A percentile compares a stretch with the other conserved stretches of the same genome.
These are phyloP conservation scores for Ailanthus altissimus DNA, from an alignment of 345 rosid genomes.

Conservation along the genomic window DNA sequence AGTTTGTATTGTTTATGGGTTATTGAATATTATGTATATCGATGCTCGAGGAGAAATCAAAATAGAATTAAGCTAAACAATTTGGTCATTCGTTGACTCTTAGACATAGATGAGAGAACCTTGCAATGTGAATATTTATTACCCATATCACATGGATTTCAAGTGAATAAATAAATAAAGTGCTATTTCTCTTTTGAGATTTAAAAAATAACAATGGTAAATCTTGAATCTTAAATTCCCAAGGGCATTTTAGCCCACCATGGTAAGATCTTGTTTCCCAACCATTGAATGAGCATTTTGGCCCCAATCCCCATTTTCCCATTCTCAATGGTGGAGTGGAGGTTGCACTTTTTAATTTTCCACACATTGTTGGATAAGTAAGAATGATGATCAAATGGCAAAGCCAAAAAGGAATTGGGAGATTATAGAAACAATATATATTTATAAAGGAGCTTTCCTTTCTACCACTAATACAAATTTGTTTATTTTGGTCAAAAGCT, in stretches of 20 bases:
- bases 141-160: not conserved
- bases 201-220: not conserved
- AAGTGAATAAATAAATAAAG: not conserved
- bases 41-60: too few relatives aligned
- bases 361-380: not conserved
- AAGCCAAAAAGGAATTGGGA: not conserved
- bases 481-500: slow-evolving; percentile 8
- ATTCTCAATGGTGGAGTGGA: slow-evolving; percentile 13
- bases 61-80: not conserved
- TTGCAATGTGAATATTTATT: not conserved
- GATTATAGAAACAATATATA: not conserved
- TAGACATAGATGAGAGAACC: not conserved
- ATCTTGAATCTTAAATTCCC: not conserved
- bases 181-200: too few relatives aligned
- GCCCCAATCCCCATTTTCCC: not conserved
- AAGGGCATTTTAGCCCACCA: slow-evolving; percentile 10
- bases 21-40: too few relatives aligned
- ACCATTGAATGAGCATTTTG: slow-evolving; percentile 18
- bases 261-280: not conserved
- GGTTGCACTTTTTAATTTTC: too few relatives aligned
- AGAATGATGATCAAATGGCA: not conserved
- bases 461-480: not conserved
- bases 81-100: not conserved
- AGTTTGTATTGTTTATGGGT: too few relatives aligned
- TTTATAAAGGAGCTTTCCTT: slow-evolving; percentile 16